Conservation (phyloP, 2,329 filamentous ascomycete genomes). For the Penicillium janthinellum region DNA sequence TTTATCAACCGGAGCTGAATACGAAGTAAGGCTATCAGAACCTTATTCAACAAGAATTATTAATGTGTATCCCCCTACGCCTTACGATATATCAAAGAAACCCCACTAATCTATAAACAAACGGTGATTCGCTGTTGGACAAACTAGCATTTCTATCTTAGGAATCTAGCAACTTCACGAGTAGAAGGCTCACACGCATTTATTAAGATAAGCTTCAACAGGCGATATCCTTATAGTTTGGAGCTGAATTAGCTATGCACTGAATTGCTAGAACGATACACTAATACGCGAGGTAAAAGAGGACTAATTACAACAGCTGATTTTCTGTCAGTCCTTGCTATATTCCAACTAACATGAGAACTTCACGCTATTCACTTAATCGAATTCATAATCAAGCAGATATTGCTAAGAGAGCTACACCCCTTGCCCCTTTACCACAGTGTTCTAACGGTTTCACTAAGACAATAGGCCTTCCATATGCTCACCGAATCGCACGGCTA, state of each 20-base stretch:
- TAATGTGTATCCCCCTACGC: background rate
- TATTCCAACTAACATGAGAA: conserved; percentile 4
- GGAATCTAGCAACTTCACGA: conserved; percentile 6
- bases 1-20: conserved; percentile 2
- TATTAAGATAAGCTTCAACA: conserved; percentile 6
- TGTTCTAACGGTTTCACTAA: background rate
- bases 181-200: conserved; percentile 9
- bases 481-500: background rate
- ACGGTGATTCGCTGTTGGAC: conserved; percentile 5
- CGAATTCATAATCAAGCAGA: conserved; percentile 3
- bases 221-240: conserved; percentile 7
- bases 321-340: background rate
- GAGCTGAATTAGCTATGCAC: conserved; percentile 5
- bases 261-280: background rate
- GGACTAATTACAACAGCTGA: background rate
- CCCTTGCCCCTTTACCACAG: background rate
- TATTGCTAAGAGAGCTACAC: conserved; percentile 7
- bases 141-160: conserved; percentile 5
- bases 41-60: background rate
- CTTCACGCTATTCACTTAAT: conserved; percentile 11
- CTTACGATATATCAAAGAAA: conserved; percentile 9
- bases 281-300: background rate
- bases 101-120: conserved; percentile 11
- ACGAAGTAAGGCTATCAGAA: background rate
- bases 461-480: background rate